Percentiles rank a stretch among this genome's conserved stretches.
These are phyloP conservation scores for Suillus subluteus DNA, from an alignment of 768 basidiomycete genomes.

Conservation along the genomic window DNA sequence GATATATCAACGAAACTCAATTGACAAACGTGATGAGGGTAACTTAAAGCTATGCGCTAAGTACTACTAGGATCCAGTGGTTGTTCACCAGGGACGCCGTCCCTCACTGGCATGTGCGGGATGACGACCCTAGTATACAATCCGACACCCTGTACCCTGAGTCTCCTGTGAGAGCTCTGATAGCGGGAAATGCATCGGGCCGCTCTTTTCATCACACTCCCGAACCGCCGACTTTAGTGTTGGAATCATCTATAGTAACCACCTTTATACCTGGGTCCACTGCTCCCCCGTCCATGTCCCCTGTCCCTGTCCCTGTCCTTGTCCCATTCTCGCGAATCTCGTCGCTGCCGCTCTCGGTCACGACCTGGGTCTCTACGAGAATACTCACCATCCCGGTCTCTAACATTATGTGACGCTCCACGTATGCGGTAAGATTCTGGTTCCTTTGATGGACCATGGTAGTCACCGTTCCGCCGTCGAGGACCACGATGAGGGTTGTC, in stretches of 20 bases:
- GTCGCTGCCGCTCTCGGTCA: constrained; percentile 22
- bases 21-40: neutral
- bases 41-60: neutral
- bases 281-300: constrained; percentile 22
- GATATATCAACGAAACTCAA: neutral
- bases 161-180: no score
- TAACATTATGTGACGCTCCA: constrained; percentile 30
- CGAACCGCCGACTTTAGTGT: constrained; percentile 51
- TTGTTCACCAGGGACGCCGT: constrained; percentile 3
- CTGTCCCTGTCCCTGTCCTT: constrained; percentile 22
- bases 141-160: constrained; percentile 51
- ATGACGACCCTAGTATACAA: constrained; percentile 63
- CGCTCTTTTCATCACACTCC: constrained; percentile 22
- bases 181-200: no score
- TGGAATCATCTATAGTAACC: constrained; percentile 37
- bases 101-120: neutral
- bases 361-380: constrained; percentile 18
- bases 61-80: neutral
- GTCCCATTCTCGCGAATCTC: constrained; percentile 27
- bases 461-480: constrained; percentile 11
- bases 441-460: constrained; percentile 9
- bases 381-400: constrained; percentile 19
- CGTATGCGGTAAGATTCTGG: constrained; percentile 30
- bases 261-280: constrained; percentile 55
- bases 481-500: constrained; percentile 14